Percentiles rank a stretch among this genome's conserved stretches.
Evolutionary conservation across 1,284 basidiomycete genomes (phyloP).

Genomic region (Ceratobasidium sp.): DNA sequence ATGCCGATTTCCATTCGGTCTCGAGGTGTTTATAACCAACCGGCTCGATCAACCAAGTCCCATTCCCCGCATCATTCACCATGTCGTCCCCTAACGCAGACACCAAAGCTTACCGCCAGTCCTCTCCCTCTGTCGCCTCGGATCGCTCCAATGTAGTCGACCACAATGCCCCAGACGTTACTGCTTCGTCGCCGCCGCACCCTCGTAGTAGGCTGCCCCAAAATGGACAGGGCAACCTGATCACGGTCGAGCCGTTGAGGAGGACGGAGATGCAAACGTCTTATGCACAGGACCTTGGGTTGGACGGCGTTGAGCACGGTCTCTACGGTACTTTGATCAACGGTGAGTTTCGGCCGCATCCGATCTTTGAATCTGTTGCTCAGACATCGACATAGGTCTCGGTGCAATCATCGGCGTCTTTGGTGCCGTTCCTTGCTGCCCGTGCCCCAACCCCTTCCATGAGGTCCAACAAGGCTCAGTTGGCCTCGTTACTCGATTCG

Average conservation of each 20-base stretch:
- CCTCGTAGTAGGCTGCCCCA: conserved; percentile 55
- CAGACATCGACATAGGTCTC: conserved; percentile 54
- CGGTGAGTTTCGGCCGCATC: conserved; percentile 52
- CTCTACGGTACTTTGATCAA: conserved; percentile 88
- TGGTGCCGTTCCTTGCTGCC: conserved; percentile 70
- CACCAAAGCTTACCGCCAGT: conserved; percentile 66
- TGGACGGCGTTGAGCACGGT: conserved; percentile 77
- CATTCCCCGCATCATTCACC: neutral
- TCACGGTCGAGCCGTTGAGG: conserved; percentile 85
- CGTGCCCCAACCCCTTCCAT: conserved; percentile 64
- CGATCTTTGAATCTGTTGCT: neutral
- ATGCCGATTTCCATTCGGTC: conserved; percentile 28
- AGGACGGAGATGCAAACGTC: conserved; percentile 90
- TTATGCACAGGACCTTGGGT: conserved; percentile 90
- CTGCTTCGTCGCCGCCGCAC: conserved; percentile 59
- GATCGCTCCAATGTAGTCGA: conserved; percentile 69
- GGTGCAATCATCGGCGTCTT: conserved; percentile 71
- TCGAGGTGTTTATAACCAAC: conserved; percentile 7
- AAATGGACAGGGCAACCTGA: conserved; percentile 61
- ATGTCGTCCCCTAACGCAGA: conserved; percentile 54
- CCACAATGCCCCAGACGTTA: conserved; percentile 76
- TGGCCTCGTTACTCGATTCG: conserved; percentile 91
- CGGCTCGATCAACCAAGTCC: neutral
- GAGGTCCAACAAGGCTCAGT: conserved; percentile 88
- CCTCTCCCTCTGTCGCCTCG: conserved; percentile 50